These are phyloP conservation scores for Botrytis porri DNA, from an alignment of 2,329 filamentous ascomycete species.

Conservation along the genomic window DNA sequence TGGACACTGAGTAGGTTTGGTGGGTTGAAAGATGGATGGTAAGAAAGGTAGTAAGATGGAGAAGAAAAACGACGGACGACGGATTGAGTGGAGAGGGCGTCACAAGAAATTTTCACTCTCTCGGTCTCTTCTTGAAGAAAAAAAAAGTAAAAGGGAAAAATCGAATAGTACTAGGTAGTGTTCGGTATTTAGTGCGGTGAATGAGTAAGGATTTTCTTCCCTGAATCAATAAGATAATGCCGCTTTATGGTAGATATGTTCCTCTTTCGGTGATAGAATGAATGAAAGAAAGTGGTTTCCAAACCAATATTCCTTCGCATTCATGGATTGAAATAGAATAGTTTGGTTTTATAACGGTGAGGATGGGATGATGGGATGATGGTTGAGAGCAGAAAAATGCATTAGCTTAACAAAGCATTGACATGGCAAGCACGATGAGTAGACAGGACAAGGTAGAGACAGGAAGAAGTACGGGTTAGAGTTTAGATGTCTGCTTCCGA, in stretches of 20 bases:
- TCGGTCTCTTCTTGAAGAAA: constrained; percentile 1
- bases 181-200: constrained; percentile 13
- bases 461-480: neutral
- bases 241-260: neutral
- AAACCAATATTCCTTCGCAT: neutral
- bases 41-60: constrained; percentile 11
- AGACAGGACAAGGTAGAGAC: neutral
- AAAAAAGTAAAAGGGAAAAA: constrained; percentile 14
- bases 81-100: constrained; percentile 12
- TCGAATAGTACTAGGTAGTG: constrained; percentile 6
- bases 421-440: neutral
- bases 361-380: neutral
- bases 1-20: constrained; percentile 4
- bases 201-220: constrained; percentile 12
- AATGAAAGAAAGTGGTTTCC: neutral
- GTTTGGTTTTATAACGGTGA: neutral
- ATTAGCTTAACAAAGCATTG: neutral
- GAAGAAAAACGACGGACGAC: neutral
- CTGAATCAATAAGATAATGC: constrained; percentile 5
- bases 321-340: constrained; percentile 14
- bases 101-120: constrained; percentile 3
- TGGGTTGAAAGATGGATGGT: neutral
- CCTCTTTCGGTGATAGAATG: neutral
- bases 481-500: neutral
- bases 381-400: neutral